Percentiles rank a stretch among this genome's conserved stretches.
phyloP scores from a whole-genome alignment of 768 basidiomycete species.

The Nevesoporus exiguus region DNA sequence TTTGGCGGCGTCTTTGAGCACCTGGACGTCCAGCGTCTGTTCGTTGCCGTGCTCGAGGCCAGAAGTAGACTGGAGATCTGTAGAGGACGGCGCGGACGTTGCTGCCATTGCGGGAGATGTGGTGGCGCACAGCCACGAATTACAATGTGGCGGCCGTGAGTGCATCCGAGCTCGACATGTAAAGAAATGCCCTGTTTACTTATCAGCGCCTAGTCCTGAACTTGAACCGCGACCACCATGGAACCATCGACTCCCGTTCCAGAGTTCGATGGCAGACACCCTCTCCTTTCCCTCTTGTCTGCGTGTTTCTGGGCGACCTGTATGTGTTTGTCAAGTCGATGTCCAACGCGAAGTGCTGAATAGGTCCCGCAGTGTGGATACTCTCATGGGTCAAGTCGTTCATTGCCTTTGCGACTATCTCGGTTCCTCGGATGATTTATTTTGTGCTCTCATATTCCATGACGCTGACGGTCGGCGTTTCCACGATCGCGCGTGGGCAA shows the following conservation, averaged over 20 bases:
- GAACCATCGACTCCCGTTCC: constrained; percentile 17
- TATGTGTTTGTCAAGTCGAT: constrained; percentile 39
- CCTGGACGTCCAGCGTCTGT: constrained; percentile 50
- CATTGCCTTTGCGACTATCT: constrained; percentile 78
- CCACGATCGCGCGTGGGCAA: background rate
- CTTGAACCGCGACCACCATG: constrained; percentile 24
- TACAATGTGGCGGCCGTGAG: constrained; percentile 8
- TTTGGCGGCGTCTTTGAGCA: constrained; percentile 75
- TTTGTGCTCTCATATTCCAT: constrained; percentile 80
- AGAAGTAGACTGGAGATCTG: constrained; percentile 35
- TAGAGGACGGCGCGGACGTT: constrained; percentile 28
- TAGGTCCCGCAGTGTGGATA: constrained; percentile 60
- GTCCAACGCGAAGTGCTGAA: constrained; percentile 2
- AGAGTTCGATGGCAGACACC: constrained; percentile 49
- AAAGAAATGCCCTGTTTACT: background rate
- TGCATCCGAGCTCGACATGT: constrained; percentile 5
- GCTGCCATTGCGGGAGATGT: constrained; percentile 25
- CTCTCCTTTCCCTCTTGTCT: constrained; percentile 70
- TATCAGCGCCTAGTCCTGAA: background rate
- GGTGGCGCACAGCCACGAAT: constrained; percentile 29
- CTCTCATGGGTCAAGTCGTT: constrained; percentile 74
- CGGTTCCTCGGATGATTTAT: constrained; percentile 76
- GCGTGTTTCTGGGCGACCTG: constrained; percentile 83
- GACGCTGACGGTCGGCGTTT: constrained; percentile 69
- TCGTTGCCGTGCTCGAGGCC: constrained; percentile 36